These are phyloP conservation scores for Colletotrichum euphorbiae DNA, from an alignment of 2,329 filamentous ascomycete species.

Conservation along the genomic window DNA sequence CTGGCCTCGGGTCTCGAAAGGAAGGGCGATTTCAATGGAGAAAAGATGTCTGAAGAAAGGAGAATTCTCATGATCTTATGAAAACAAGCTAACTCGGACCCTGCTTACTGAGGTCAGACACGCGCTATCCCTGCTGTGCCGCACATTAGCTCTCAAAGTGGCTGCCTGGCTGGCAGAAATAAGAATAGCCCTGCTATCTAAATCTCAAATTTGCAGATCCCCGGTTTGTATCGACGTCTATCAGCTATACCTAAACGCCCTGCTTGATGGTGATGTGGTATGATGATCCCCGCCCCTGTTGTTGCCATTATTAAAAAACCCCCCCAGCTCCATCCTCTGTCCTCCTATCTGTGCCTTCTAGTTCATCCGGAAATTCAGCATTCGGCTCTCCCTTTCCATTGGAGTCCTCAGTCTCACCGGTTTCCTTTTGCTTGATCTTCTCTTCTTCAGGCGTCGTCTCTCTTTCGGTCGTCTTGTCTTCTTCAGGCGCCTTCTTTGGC, in stretches of 20 bases:
- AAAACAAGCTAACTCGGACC: not conserved
- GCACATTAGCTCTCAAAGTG: not conserved
- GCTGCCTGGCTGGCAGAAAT: constrained; percentile 3
- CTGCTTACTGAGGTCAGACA: constrained; percentile 1
- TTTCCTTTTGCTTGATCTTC: not conserved
- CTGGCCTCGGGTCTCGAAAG: no score
- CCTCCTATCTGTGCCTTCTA: not conserved
- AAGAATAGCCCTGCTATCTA: not conserved
- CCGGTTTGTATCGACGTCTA: no score
- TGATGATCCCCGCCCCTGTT: no score
- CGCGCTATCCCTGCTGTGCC: constrained; percentile 13
- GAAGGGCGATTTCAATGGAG: no score
- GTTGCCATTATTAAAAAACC: not conserved
- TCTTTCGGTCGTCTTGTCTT: not conserved
- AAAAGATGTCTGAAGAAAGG: not conserved
- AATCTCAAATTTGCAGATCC: not conserved
- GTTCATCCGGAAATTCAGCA: not conserved
- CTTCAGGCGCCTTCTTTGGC: not conserved
- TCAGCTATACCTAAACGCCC: not conserved
- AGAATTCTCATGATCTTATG: not conserved
- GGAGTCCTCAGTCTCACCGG: not conserved
- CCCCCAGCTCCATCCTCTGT: not conserved
- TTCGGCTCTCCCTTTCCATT: not conserved
- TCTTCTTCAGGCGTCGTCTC: not conserved
- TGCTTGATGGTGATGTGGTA: not conserved